phyloP scores from a whole-genome alignment of 1,139 yeast species.

The Scheffersomyces parashehatae region DNA sequence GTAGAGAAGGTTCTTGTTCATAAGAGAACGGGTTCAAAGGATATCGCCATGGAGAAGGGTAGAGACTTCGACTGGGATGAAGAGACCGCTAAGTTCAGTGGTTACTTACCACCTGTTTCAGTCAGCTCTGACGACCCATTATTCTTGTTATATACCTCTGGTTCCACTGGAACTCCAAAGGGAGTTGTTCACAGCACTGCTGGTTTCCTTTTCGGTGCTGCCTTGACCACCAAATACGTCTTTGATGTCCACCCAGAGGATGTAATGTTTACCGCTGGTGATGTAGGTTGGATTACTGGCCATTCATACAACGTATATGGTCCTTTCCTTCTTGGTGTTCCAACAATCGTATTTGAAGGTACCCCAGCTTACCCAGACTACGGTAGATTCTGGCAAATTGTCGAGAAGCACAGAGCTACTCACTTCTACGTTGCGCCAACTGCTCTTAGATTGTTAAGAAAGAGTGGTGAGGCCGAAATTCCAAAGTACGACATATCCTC shows the following conservation, averaged over 20 bases:
- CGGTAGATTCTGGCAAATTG: constrained; percentile 96
- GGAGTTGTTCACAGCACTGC: constrained; percentile 96
- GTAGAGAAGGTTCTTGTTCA: constrained; percentile 84
- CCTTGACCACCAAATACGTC: constrained; percentile 88
- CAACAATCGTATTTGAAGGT: constrained; percentile 93
- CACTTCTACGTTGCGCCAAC: constrained; percentile 99
- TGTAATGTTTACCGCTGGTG: constrained; percentile 94
- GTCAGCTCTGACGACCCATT: constrained; percentile 92
- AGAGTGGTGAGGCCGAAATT: constrained; percentile 86
- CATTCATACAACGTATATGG: constrained; percentile 96
- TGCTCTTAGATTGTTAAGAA: constrained; percentile 90
- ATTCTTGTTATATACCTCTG: constrained; percentile 91
- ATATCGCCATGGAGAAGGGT: constrained; percentile 69
- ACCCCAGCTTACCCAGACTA: constrained; percentile 97
- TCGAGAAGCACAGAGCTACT: constrained; percentile 89
- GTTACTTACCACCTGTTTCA: constrained; percentile 84
- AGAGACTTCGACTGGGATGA: constrained; percentile 96
- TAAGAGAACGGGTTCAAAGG: constrained; percentile 78
- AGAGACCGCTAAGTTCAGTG: constrained; percentile 76
- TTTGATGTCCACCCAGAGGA: constrained; percentile 91
- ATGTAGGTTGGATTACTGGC: constrained; percentile 99
- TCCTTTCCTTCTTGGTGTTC: constrained; percentile 84
- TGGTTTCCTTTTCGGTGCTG: constrained; percentile 93
- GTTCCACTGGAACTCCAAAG: constrained; percentile 97
- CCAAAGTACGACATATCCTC: constrained; percentile 86